Conservation (phyloP, 23 red algal species). For the Agarophyton chilense region DNA sequence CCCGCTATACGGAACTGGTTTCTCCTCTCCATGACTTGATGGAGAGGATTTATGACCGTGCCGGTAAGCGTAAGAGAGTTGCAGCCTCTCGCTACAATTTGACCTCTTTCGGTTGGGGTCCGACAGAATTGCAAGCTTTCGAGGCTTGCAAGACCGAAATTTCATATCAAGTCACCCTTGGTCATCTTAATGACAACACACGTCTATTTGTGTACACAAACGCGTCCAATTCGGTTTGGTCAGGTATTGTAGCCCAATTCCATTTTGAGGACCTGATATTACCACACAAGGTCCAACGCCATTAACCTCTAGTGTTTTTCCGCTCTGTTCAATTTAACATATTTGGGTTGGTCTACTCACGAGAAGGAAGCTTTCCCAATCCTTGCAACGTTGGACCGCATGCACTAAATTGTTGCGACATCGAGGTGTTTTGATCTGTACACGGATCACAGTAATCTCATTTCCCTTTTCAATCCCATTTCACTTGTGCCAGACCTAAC, state of each 20-base stretch:
- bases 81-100: background rate
- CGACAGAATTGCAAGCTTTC: constrained; percentile 9
- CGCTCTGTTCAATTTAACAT: constrained; percentile 27
- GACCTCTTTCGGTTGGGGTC: constrained; percentile 8
- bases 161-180: constrained; percentile 11
- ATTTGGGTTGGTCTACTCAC: constrained; percentile 34
- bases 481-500: constrained; percentile 45
- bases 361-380: constrained; percentile 52
- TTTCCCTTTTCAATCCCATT: constrained; percentile 48
- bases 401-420: constrained; percentile 33
- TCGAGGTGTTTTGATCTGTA: background rate
- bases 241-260: constrained; percentile 38
- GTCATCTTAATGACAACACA: constrained; percentile 18
- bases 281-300: constrained; percentile 3
- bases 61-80: constrained; percentile 43
- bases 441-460: constrained; percentile 55
- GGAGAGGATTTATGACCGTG: constrained; percentile 28
- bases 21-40: constrained; percentile 41
- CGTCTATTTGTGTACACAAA: constrained; percentile 40
- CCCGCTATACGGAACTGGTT: constrained; percentile 25
- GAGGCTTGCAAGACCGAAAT: constrained; percentile 25
- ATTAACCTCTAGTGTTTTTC: constrained; percentile 5
- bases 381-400: background rate
- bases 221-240: constrained; percentile 14
- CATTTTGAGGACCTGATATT: no score